Base-by-base conservation (phyloP, 257 asterid species). In the Dorcoceras hygrometricum region DNA sequence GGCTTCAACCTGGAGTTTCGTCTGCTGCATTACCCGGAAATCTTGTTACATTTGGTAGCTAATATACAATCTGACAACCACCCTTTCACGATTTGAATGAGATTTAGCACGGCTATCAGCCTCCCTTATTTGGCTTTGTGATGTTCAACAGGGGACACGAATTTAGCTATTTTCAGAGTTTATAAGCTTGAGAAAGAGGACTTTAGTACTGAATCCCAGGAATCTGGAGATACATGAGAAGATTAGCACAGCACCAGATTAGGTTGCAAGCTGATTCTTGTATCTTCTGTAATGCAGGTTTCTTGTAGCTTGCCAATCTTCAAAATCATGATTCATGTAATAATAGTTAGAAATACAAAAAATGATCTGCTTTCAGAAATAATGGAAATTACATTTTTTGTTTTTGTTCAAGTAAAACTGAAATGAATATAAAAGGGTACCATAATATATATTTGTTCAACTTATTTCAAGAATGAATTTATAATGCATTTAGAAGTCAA, bases 1-100 rank as follows among this genome's bases (percentile, higher is more conserved):
- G 96, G 61, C 91, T 91, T 27, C 77, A 60, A 58, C 96, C 96
- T 24, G 96, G 98, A 53, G 85, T 87, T 51, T 82, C 80, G 51
- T 78, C 78, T 26, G 66, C 83, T 68, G 98, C 95, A 63, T 64
- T 75, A 8, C 88, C 98, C 27, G 96, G 98, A 75, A 87, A 76
- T 77, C 85, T 77, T 68, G 72, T 89, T 50, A 77, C 85, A 63
- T 89, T 89, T 67, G 97, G 97, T 89, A 89, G 68, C 26, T 67
- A 4, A 23, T 22, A 31, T 26, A 51, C 65, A 3, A 4, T 50
- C n/a, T 51, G n/a, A 65, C 19, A 57, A 24, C 22, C 7, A 36
- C 36, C n/a, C 18, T 23, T 50, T 24, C 14, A n/a, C 48, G 23
- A 22, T 26, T 43, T 19, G n/a, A 25, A 18, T 50, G 19, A 32